Percentiles rank a stretch among this genome's conserved stretches.
Conservation (phyloP, 139 green algal species). For the Picochlorum costavermella region DNA sequence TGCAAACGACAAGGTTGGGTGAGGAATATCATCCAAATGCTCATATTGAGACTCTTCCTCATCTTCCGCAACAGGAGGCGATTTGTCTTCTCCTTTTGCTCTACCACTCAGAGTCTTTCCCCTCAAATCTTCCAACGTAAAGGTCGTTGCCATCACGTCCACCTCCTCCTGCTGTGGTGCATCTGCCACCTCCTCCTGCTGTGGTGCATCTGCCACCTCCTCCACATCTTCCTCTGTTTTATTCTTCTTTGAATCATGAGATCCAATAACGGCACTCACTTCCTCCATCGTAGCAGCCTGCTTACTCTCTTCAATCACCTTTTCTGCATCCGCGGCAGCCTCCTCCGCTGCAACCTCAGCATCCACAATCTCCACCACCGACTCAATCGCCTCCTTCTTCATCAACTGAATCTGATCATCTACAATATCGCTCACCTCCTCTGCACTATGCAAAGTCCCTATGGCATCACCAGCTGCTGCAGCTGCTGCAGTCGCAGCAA, state of each 20-base stretch:
- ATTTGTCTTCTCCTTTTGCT: neutral
- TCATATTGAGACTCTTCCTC: constrained; percentile 10
- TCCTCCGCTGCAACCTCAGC: constrained; percentile 7
- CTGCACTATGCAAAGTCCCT: constrained; percentile 5
- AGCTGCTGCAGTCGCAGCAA: neutral
- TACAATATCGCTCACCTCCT: constrained; percentile 3
- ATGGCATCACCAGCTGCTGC: neutral
- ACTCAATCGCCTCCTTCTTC: constrained; percentile 15
- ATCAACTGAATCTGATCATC: constrained; percentile 19
- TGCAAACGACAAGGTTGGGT: constrained; percentile 13
- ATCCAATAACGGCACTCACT: neutral
- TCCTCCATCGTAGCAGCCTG: neutral
- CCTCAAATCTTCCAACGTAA: constrained; percentile 3
- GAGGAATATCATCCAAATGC: neutral
- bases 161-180: neutral
- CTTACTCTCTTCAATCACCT: constrained; percentile 1
- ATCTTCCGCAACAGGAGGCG: constrained; percentile 1
- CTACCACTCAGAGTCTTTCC: neutral
- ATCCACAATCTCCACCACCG: constrained; percentile 25
- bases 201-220: neutral
- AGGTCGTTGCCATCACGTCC: neutral
- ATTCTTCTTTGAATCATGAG: neutral
- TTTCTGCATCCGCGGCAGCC: constrained; percentile 4
- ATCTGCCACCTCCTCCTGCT: too few species aligned
- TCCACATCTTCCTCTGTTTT: neutral